Base-by-base conservation (phyloP, 768 basidiomycete genomes). In the Hygrocybe punicea region DNA sequence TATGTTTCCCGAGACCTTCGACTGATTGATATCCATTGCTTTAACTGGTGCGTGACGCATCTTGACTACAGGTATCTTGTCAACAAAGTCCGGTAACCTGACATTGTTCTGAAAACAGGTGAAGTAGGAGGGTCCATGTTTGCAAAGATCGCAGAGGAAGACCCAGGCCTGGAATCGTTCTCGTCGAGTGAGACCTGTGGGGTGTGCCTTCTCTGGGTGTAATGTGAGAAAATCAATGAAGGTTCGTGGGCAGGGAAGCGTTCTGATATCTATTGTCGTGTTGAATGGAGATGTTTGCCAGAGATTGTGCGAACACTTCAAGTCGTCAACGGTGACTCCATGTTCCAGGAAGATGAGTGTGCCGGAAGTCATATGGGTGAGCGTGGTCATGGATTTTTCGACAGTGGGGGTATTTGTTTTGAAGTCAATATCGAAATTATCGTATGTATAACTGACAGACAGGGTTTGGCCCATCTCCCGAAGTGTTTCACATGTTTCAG, bases 371-470 rank as follows among this genome's bases (percentile, higher is more conserved):
- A 42, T 42, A 10, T 42, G 40, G 21, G 17, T 62, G 33, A 64
- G 55, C 2, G 55, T 54, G 21, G 58, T 53, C 4, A 4, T 11
- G 11, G 47, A n/a, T 42, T 58, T 55, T 45, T 63, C 62, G 17
- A 57, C 50, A 10, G 60, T 63, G 7, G 63, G 57, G 14, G 42
- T 36, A 11, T 35, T 9, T 2, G 40, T 24, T 33, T 62, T 62
- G 37, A 62, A 56, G 29, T 65, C 49, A 33, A 65, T 49, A 56
- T 65, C 60, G 35, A 65, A 63, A 51, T 65, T 65, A 39, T 65
- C 61, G 37, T 62, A 63, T 14, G 40, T 42, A 10, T 42, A 42
- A 19, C 40, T 11, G 10, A 42, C 10, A 1, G 51, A 40, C 19
- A 59, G 62, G 13, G 49, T 62, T 23, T 52, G 39, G 4, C 55